These are phyloP conservation scores for Eremochloa ophiuroides DNA, from an alignment of 176 grass and related monocot genomes.

Conservation along the genomic window DNA sequence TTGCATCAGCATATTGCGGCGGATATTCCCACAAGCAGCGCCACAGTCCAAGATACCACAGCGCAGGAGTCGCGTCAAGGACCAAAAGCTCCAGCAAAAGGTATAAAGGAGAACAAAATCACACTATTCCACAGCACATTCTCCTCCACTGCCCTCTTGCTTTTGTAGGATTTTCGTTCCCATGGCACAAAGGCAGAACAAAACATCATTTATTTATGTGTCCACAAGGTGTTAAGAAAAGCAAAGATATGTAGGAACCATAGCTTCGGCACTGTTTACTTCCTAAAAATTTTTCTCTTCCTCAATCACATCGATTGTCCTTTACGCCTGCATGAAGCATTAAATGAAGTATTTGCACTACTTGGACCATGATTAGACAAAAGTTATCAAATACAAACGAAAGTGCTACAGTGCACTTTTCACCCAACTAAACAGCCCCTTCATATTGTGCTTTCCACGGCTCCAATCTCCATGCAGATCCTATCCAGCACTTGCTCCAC, in stretches of 20 bases:
- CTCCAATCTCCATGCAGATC: background rate
- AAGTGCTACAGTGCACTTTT: too few species aligned
- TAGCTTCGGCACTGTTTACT: too few species aligned
- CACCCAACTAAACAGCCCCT: too few species aligned
- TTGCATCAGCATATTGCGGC: background rate
- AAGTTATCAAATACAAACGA: too few species aligned
- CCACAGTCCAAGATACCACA: background rate
- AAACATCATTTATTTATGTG: background rate
- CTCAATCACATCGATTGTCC: too few species aligned
- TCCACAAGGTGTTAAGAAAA: background rate
- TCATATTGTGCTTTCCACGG: background rate
- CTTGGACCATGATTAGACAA: too few species aligned
- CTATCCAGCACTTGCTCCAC: background rate
- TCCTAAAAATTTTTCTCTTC: too few species aligned
- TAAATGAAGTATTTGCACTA: too few species aligned
- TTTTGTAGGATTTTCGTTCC: background rate
- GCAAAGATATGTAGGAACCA: background rate
- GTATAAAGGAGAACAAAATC: background rate
- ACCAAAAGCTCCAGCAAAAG: background rate
- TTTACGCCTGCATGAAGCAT: too few species aligned
- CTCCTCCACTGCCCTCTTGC: background rate
- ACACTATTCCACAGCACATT: background rate
- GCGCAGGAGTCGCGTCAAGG: background rate
- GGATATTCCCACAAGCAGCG: constrained; percentile 7
- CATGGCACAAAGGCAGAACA: background rate